Evolutionary conservation across 1,284 basidiomycete genomes (phyloP).

Genomic region (Cutaneotrichosporon spelunceum): DNA sequence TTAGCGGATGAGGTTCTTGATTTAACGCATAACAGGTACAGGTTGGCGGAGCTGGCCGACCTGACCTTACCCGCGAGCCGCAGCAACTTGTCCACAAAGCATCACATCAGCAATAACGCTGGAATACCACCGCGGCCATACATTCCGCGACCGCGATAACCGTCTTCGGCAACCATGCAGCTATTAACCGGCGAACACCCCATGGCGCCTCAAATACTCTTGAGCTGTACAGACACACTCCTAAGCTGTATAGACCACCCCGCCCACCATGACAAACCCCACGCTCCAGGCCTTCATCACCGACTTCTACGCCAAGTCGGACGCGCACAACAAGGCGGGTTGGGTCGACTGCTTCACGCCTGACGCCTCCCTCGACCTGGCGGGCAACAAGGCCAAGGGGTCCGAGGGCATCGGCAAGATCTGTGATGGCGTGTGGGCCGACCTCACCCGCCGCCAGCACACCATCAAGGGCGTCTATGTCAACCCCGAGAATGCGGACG

Average conservation of each 20-base stretch:
- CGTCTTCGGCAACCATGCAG: not conserved
- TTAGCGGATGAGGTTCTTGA: too few species aligned
- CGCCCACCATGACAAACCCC: not conserved
- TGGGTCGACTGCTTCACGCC: slow-evolving; percentile 6
- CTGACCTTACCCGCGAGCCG: too few species aligned
- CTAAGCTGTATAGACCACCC: not conserved
- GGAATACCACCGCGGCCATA: too few species aligned
- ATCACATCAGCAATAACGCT: too few species aligned
- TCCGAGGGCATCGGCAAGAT: slow-evolving; percentile 2
- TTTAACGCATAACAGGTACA: too few species aligned
- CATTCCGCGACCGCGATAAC: not conserved
- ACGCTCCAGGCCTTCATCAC: slow-evolving; percentile 3
- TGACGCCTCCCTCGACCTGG: slow-evolving; percentile 7
- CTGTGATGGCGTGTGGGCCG: not conserved
- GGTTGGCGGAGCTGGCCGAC: too few species aligned
- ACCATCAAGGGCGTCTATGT: slow-evolving; percentile 1
- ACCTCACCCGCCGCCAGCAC: not conserved
- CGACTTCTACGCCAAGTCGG: slow-evolving; percentile 9
- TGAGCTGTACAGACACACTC: not conserved
- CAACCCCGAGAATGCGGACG: not conserved
- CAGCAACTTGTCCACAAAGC: too few species aligned
- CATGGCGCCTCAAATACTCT: not conserved
- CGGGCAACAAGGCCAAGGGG: not conserved
- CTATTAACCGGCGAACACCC: not conserved
- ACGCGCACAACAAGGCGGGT: slow-evolving; percentile 1